phyloP scores from a whole-genome alignment of 306 rosid genomes.

The Cicer pinnatifidum region DNA sequence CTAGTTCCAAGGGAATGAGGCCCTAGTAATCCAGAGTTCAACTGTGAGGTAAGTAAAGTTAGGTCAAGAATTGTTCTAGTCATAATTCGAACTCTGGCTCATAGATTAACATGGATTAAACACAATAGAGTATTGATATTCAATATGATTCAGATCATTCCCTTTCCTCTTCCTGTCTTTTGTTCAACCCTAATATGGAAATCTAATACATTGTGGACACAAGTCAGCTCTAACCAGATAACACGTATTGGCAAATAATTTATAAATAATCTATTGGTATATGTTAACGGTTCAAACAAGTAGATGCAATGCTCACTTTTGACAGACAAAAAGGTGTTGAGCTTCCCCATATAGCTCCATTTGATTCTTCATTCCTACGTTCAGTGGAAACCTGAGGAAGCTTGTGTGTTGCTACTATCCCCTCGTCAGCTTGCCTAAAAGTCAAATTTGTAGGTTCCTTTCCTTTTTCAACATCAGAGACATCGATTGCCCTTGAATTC shows the following conservation, averaged over 20 bases:
- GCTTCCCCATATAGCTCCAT: conserved; percentile 52
- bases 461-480: conserved; percentile 48
- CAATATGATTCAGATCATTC: conserved; percentile 7
- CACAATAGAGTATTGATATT: neutral
- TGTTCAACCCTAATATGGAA: neutral
- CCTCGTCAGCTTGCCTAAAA: conserved; percentile 49
- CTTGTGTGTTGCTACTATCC: conserved; percentile 43
- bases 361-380: conserved; percentile 53
- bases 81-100: too few species aligned
- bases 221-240: neutral
- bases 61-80: too few species aligned
- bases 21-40: too few species aligned
- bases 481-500: conserved; percentile 68
- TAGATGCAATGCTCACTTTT: conserved; percentile 55
- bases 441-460: conserved; percentile 42
- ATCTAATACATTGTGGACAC: neutral
- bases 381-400: conserved; percentile 45
- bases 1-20: too few species aligned
- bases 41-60: too few species aligned
- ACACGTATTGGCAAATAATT: conserved; percentile 9
- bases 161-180: neutral
- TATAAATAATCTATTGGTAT: conserved; percentile 16
- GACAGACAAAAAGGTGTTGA: conserved; percentile 60
- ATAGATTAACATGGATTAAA: neutral
- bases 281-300: conserved; percentile 31